Conservation (phyloP, 2,329 filamentous ascomycete species). For the Balansia obtecta region DNA sequence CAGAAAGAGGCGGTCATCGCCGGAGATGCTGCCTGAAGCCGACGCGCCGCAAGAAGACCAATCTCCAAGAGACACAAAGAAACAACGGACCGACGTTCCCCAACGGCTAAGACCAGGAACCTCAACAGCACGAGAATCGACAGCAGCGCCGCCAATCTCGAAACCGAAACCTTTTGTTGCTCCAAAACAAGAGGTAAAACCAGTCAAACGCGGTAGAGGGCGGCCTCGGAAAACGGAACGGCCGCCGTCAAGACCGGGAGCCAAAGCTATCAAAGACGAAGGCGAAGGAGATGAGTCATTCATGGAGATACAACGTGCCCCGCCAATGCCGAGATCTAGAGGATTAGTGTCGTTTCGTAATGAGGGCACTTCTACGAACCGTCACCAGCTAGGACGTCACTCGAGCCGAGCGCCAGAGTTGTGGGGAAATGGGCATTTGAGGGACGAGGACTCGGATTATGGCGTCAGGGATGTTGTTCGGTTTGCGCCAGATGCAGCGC, state of each 20-base stretch:
- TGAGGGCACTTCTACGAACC: slow-evolving; percentile 37
- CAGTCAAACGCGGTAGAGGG: slow-evolving; percentile 6
- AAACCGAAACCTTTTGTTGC: background rate
- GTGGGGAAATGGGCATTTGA: slow-evolving; percentile 63
- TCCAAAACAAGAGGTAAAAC: background rate
- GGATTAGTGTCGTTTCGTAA: slow-evolving; percentile 41
- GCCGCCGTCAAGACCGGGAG: slow-evolving; percentile 15
- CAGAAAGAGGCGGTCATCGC: slow-evolving; percentile 2
- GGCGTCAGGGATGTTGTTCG: slow-evolving; percentile 69
- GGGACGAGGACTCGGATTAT: slow-evolving; percentile 32
- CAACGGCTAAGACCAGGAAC: slow-evolving; percentile 13
- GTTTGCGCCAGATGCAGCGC: slow-evolving; percentile 44
- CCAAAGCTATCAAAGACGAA: slow-evolving; percentile 22
- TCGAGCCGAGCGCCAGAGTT: slow-evolving; percentile 69
- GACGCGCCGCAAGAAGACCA: slow-evolving; percentile 11
- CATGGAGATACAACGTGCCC: slow-evolving; percentile 37
- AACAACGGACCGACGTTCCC: slow-evolving; percentile 14
- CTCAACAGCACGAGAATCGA: slow-evolving; percentile 13
- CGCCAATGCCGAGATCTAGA: slow-evolving; percentile 41
- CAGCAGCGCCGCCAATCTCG: background rate
- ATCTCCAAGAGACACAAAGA: slow-evolving; percentile 13
- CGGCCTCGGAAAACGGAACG: slow-evolving; percentile 7
- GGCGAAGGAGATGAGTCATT: slow-evolving; percentile 29
- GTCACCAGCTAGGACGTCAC: slow-evolving; percentile 64
- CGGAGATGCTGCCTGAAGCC: slow-evolving; percentile 9